Conservation (phyloP, 768 basidiomycete genomes). For the Rhizopogon salebrosus region DNA sequence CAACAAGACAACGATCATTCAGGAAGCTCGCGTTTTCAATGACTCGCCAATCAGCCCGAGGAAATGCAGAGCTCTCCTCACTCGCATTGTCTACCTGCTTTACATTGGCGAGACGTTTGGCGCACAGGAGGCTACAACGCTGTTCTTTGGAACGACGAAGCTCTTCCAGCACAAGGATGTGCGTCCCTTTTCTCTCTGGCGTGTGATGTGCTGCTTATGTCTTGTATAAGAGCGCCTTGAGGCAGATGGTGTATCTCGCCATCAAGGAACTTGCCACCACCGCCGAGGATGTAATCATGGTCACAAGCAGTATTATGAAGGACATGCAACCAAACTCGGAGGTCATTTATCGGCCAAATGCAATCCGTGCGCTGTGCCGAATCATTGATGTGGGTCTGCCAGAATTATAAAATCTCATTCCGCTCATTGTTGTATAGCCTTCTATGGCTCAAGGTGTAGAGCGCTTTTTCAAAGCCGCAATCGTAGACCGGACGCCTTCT, state of each 20-base stretch:
- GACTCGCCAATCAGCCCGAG: conserved; percentile 97
- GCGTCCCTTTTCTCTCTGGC: conserved; percentile 30
- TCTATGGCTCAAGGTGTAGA: conserved; percentile 99
- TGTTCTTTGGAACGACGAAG: conserved; percentile 99
- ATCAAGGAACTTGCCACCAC: conserved; percentile 95
- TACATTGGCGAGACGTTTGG: conserved; percentile 94
- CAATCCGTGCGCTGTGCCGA: conserved; percentile 91
- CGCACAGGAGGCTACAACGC: conserved; percentile 92
- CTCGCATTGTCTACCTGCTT: conserved; percentile 92
- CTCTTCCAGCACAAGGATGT: conserved; percentile 99
- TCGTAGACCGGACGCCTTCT: conserved; percentile 93
- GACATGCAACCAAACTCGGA: conserved; percentile 99
- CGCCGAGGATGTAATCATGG: conserved; percentile 99
- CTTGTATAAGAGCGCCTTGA: conserved; percentile 70
- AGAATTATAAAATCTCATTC: conserved; percentile 36
- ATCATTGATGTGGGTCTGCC: conserved; percentile 84
- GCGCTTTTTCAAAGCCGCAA: conserved; percentile 98
- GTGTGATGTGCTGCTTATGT: conserved; percentile 6
- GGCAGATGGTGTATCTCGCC: conserved; percentile 97
- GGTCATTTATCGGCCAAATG: conserved; percentile 96
- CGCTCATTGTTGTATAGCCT: conserved; percentile 46
- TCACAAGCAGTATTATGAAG: conserved; percentile 99
- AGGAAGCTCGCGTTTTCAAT: conserved; percentile 98
- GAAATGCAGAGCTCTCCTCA: conserved; percentile 94
- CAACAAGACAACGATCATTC: conserved; percentile 97